Evolutionary conservation across 2,329 filamentous ascomycete species (phyloP).

Genomic region (Xylariaceae sp.): DNA sequence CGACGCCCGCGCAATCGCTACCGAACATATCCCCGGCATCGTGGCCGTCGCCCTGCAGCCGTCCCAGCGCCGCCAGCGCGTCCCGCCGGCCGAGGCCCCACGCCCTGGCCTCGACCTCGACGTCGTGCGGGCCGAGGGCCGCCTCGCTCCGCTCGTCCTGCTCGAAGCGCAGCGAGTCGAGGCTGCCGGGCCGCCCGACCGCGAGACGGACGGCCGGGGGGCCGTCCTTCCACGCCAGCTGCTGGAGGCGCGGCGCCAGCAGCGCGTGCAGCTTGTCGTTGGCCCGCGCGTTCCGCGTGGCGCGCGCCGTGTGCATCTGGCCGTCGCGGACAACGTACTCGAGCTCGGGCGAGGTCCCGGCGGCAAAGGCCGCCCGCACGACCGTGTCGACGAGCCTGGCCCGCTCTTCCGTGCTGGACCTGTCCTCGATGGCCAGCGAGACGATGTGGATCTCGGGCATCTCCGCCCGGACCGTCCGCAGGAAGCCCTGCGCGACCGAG

Average conservation of each 20-base stretch:
- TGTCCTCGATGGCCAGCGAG: conserved; percentile 14
- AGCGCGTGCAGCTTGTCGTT: conserved; percentile 5
- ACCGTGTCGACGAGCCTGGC: too few species aligned
- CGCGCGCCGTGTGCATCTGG: conserved; percentile 6
- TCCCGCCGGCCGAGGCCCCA: conserved; percentile 13
- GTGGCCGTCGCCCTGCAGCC: conserved; percentile 8
- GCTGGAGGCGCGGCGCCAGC: conserved; percentile 6
- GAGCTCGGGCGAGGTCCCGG: too few species aligned
- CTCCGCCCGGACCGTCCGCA: conserved; percentile 20
- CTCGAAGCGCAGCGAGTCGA: conserved; percentile 15
- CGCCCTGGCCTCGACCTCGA: conserved; percentile 15
- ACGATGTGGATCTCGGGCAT: conserved; percentile 17
- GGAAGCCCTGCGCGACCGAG: conserved; percentile 17
- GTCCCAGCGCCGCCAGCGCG: conserved; percentile 8
- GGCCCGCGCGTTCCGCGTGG: conserved; percentile 5
- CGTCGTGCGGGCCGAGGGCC: conserved; percentile 9
- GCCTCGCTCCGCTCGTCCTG: conserved; percentile 9
- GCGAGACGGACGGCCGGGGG: conserved; percentile 14
- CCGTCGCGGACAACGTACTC: conserved; percentile 12
- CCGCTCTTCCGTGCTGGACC: too few species aligned
- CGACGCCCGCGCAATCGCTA: too few species aligned
- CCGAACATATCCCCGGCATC: too few species aligned
- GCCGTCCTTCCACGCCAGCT: conserved; percentile 8
- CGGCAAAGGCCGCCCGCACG: too few species aligned
- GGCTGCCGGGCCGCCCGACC: conserved; percentile 10